Evolutionary conservation across 768 basidiomycete species (phyloP), one percentile per base, ranked within the genome.

Genomic region (Tulasnella sp.): DNA sequence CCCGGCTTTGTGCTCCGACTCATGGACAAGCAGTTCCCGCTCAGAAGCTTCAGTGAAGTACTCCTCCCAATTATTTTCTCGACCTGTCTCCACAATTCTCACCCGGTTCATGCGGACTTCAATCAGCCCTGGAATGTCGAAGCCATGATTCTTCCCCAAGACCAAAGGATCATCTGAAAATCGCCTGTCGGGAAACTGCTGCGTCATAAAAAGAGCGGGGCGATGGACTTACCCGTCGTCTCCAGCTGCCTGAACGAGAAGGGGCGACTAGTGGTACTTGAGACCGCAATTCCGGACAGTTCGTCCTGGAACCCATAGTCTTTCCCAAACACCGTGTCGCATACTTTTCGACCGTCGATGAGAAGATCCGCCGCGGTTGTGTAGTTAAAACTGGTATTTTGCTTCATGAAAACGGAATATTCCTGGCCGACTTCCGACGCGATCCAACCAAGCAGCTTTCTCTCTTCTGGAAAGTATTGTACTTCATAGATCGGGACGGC

Each of bases 351-450:
- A 34, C 60, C 60, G n/a, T 64, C 60, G 7, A 31, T 28, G 60
- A 11, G 16, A 28, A 64, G 31, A 24, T 64, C 60, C 3, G 60
- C 60, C 8, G 60, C 60, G n/a, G 60, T 64, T n/a, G 60, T 64
- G 16, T 64, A 64, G 7, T n/a, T 31, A 34, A 64, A 64, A 1
- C 60, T 3, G 7, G 20, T 14, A 16, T 20, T 11, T 64, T 64
- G 60, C 60, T 64, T 64, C 60, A 64, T 64, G 7, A 64, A 12
- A 31, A 77, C 31, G 34, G 76, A 78, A 64, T 28, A 64, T 5
- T 34, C 37, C 41, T 41, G 18, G 3, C 58, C 77, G 12, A 60
- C 6, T n/a, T 34, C 24, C 20, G 77, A 78, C 31, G 58, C 50
- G 11, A 78, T 78, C 58, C 54, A 78, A 69, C 54, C 48, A 18